Conservation (phyloP, 2,329 filamentous ascomycete genomes). For the Xylaria sp. region DNA sequence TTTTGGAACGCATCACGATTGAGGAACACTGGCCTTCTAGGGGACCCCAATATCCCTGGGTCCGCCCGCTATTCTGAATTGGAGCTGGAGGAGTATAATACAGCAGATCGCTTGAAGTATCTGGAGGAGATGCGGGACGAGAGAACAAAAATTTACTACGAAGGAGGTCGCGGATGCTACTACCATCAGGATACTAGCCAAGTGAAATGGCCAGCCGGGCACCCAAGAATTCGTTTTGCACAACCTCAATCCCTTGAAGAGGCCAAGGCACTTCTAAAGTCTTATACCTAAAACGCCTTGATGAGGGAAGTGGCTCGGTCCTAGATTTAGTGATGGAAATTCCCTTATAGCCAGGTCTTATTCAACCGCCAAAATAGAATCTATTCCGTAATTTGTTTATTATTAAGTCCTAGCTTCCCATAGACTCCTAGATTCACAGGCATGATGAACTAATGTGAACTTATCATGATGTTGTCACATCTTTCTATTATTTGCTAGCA, state of each 20-base stretch:
- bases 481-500: too few relatives aligned
- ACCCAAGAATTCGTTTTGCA: not conserved
- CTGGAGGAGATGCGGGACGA: not conserved
- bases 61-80: not conserved
- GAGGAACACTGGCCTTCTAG: not conserved
- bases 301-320: not conserved
- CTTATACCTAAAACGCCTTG: not conserved
- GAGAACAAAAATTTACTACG: not conserved
- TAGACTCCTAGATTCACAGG: too few relatives aligned
- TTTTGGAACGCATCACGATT: constrained; percentile 21
- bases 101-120: not conserved
- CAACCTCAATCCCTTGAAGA: constrained; percentile 3
- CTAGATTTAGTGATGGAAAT: not conserved
- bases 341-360: too few relatives aligned
- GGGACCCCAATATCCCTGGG: constrained; percentile 1
- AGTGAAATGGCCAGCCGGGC: not conserved
- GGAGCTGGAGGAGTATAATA: not conserved
- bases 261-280: not conserved
- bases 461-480: too few relatives aligned
- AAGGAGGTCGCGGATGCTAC: constrained; percentile 4
- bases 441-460: too few relatives aligned
- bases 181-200: not conserved
- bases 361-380: too few relatives aligned
- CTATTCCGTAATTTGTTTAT: too few relatives aligned
- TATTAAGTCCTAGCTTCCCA: too few relatives aligned